Conservation (phyloP, 2,329 filamentous ascomycete genomes). For the Monosporascus cannonballus region DNA sequence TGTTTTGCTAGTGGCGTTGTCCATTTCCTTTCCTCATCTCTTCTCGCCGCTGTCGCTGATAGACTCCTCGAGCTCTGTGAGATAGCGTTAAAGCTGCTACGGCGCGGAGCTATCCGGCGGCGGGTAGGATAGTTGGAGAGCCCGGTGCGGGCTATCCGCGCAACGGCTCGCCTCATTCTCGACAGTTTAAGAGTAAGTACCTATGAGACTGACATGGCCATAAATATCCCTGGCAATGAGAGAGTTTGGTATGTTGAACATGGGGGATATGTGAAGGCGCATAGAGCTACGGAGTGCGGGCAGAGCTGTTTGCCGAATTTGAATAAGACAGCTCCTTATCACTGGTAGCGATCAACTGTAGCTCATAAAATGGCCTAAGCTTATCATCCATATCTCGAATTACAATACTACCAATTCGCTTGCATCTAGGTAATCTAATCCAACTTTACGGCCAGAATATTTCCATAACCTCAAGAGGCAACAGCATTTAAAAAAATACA, state of each 20-base stretch:
- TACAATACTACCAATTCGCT: too few relatives aligned
- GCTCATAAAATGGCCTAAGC: neutral
- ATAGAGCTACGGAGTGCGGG: neutral
- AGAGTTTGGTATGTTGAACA: too few relatives aligned
- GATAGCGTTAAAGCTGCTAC: conserved; percentile 7
- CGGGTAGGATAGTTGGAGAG: conserved; percentile 12
- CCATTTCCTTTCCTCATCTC: conserved; percentile 58
- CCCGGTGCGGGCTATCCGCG: conserved; percentile 16
- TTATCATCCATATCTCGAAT: neutral
- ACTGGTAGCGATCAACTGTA: neutral
- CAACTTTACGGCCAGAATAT: too few relatives aligned
- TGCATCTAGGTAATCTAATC: too few relatives aligned
- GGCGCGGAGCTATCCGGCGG: conserved; percentile 6
- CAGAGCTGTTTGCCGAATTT: neutral
- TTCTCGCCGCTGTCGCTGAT: conserved; percentile 19
- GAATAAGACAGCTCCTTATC: neutral
- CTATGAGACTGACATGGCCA: too few relatives aligned
- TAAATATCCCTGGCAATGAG: neutral
- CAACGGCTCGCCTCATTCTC: conserved; percentile 19
- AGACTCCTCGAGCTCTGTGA: conserved; percentile 19
- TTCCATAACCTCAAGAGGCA: too few relatives aligned
- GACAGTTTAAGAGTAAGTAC: neutral
- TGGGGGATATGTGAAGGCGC: neutral
- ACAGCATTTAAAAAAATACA: too few relatives aligned
- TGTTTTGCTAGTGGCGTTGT: conserved; percentile 88